phyloP scores from a whole-genome alignment of 2,329 filamentous ascomycete genomes.

The Nakataea oryzae region DNA sequence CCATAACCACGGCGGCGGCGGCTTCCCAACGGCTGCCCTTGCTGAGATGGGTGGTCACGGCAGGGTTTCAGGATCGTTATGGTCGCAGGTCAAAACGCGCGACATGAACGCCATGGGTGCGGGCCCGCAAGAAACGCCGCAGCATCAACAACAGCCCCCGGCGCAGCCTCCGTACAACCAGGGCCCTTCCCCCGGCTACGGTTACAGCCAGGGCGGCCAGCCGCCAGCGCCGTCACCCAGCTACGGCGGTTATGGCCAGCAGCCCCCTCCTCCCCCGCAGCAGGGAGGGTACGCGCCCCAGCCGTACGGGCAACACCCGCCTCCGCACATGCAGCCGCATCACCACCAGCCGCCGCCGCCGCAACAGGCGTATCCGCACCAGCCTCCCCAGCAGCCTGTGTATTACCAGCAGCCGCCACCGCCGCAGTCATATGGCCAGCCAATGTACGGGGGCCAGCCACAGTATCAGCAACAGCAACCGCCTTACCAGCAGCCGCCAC shows the following conservation, averaged over 20 bases:
- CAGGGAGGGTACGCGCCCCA: slow-evolving; percentile 6
- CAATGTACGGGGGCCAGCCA: slow-evolving; percentile 8
- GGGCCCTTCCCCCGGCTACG: slow-evolving; percentile 22
- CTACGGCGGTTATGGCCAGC: slow-evolving; percentile 10
- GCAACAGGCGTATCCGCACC: slow-evolving; percentile 2
- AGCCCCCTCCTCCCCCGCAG: slow-evolving; percentile 6
- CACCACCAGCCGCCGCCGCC: slow-evolving; percentile 5
- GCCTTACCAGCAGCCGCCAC: slow-evolving; percentile 18
- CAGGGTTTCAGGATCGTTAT: slow-evolving; percentile 48
- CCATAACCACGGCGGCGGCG: slow-evolving; percentile 14
- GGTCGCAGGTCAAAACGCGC: slow-evolving; percentile 49
- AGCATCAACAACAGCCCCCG: slow-evolving; percentile 9
- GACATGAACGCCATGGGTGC: slow-evolving; percentile 46
- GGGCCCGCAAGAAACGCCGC: slow-evolving; percentile 18
- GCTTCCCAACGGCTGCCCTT: slow-evolving; percentile 14
- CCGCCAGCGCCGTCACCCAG: slow-evolving; percentile 8
- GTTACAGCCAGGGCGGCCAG: slow-evolving; percentile 25
- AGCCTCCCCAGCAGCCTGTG: slow-evolving; percentile 3
- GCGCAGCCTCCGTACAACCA: slow-evolving; percentile 13
- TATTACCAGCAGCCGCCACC: slow-evolving; percentile 2
- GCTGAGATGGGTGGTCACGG: slow-evolving; percentile 37
- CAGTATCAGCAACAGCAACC: slow-evolving; percentile 15
- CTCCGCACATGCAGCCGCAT: neutral
- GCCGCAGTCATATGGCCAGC: slow-evolving; percentile 7
- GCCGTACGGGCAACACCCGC: slow-evolving; percentile 2